Conservation (phyloP, 305 asterid genomes). For the Galium porrigens region DNA sequence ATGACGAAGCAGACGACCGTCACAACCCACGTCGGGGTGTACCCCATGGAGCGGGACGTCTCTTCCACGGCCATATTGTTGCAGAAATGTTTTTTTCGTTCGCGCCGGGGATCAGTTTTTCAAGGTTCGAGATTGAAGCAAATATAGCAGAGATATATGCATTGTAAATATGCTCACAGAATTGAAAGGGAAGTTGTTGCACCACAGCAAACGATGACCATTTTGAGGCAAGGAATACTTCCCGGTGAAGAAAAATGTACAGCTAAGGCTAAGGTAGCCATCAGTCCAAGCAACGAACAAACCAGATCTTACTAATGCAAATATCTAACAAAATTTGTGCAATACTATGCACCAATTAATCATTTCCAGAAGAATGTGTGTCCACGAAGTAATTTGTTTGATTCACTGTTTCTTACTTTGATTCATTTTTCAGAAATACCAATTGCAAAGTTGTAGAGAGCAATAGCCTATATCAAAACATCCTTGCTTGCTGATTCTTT, state of each 20-base stretch:
- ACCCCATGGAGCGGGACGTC: constrained; percentile 31
- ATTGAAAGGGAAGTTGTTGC: background rate
- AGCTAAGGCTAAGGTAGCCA: constrained; percentile 1
- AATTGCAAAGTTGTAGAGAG: too few relatives aligned
- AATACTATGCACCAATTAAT: background rate
- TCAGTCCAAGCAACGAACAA: constrained; percentile 34
- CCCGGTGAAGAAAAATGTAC: constrained; percentile 16
- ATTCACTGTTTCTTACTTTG: too few relatives aligned
- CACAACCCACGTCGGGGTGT: constrained; percentile 72
- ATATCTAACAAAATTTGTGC: background rate
- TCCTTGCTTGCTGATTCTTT: background rate
- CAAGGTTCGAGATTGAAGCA: too few relatives aligned
- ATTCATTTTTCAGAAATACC: too few relatives aligned
- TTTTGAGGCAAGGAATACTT: constrained; percentile 33
- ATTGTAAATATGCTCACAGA: background rate
- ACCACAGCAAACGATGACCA: background rate
- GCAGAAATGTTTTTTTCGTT: background rate
- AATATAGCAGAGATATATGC: background rate
- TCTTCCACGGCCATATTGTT: constrained; percentile 20
- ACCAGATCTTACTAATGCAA: background rate
- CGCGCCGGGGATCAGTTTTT: background rate
- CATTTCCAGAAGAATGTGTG: background rate
- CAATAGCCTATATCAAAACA: background rate
- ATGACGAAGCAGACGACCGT: constrained; percentile 61
- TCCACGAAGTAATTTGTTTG: background rate